Conservation (phyloP, 257 asterid genomes). For the Nyctanthes arbortristis region DNA sequence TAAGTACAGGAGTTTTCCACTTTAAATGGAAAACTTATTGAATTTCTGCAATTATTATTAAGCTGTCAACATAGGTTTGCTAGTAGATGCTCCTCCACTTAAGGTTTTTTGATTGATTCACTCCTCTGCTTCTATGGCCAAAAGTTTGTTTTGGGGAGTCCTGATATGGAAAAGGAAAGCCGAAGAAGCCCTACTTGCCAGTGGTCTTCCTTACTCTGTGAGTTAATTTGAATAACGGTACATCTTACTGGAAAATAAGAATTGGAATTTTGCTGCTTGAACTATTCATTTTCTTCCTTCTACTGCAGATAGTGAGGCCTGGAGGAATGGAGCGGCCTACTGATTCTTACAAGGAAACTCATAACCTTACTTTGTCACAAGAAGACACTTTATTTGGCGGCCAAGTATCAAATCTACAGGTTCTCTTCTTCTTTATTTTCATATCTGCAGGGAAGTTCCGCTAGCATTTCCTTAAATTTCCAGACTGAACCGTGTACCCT, state of each 20-base stretch:
- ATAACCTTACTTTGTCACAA: constrained; percentile 67
- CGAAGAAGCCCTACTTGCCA: constrained; percentile 86
- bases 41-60: constrained; percentile 11
- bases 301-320: constrained; percentile 85
- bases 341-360: constrained; percentile 92
- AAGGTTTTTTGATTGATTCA: background rate
- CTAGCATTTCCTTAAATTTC: no score
- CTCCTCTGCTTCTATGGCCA: constrained; percentile 19
- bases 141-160: constrained; percentile 97
- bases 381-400: constrained; percentile 95
- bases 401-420: constrained; percentile 94
- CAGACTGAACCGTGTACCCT: no score
- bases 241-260: background rate
- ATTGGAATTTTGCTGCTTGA: background rate
- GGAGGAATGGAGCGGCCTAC: constrained; percentile 99
- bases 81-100: background rate
- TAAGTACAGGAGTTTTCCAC: constrained; percentile 33
- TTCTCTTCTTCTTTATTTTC: constrained; percentile 26
- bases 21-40: constrained; percentile 2
- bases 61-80: constrained; percentile 5
- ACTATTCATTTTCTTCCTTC: constrained; percentile 12
- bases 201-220: constrained; percentile 89
- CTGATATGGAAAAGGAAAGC: constrained; percentile 89
- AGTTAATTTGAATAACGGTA: constrained; percentile 33
- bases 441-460: background rate